Base-by-base conservation (phyloP, 768 basidiomycete genomes). In the Pleurotus sapidus region DNA sequence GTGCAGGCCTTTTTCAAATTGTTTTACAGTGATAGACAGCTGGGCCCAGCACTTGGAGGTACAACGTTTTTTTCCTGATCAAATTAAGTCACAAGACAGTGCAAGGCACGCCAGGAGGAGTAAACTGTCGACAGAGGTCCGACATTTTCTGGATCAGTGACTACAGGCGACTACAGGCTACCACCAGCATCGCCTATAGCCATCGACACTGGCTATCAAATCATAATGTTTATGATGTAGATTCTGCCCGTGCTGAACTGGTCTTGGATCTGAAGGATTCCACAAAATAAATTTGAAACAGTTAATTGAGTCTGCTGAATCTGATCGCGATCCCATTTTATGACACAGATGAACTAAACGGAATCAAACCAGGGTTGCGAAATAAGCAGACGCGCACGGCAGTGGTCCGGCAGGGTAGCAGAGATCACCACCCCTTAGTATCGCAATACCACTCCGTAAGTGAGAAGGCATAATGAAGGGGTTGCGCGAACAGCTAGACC, bases 331-430 rank as follows among this genome's bases (percentile, higher is more conserved):
- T 54, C 51, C 51, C 12, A 40, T n/a, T 51, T 54, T 38, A 54
- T 54, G 51, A 54, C 51, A 54, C 51, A 54, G 51, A 54, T 54
- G 51, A 17, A 50, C 49, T 50, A 50, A 50, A 50, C 49, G 49
- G 51, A 54, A 54, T 54, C 51, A 54, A 54, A 54, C 51, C 51
- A 54, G 51, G 51, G 51, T 42, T 54, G 51, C 51, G 51, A 42
- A 54, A 42, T 42, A 54, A 54, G 38, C 51, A 54, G 39, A 54
- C 39, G 39, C 37, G 51, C 51, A 54, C 38, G 51, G 51, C 39
- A 34, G 39, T 54, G 51, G 51, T 54, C 51, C 51, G 51, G 51
- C 51, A 54, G 51, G 51, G 51, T 54, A 54, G 38, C 39, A 54
- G 39, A 39, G 51, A 54, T 54, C 51, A 54, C 42, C 51, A 54